phyloP scores from a whole-genome alignment of 2,329 filamentous ascomycete genomes.

The Hymenoscyphus albidus region DNA sequence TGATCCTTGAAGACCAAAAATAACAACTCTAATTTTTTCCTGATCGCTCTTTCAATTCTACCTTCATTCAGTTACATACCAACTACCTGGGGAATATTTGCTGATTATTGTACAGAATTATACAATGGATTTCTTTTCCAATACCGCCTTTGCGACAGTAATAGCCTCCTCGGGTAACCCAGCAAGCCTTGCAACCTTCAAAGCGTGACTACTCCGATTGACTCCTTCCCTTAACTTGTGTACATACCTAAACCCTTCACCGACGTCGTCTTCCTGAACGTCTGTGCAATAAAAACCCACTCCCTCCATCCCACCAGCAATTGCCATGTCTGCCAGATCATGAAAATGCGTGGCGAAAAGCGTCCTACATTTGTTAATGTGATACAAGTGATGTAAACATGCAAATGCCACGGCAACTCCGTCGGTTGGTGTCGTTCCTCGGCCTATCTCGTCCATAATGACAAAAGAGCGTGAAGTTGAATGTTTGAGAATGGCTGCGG shows the following conservation, averaged over 20 bases:
- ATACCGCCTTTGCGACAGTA: slow-evolving; percentile 49
- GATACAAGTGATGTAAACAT: slow-evolving; percentile 77
- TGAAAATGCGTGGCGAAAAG: slow-evolving; percentile 98
- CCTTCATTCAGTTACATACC: slow-evolving; percentile 8
- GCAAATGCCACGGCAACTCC: slow-evolving; percentile 88
- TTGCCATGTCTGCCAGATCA: slow-evolving; percentile 71
- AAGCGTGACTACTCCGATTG: slow-evolving; percentile 82
- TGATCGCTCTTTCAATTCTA: slow-evolving; percentile 28
- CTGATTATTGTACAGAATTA: slow-evolving; percentile 53
- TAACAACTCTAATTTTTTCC: slow-evolving; percentile 43
- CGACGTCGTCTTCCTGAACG: slow-evolving; percentile 63
- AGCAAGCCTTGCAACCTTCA: slow-evolving; percentile 89
- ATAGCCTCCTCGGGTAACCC: slow-evolving; percentile 74
- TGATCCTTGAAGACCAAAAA: slow-evolving; percentile 39
- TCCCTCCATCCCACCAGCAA: slow-evolving; percentile 44
- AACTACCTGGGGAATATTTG: slow-evolving; percentile 45
- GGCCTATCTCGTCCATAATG: slow-evolving; percentile 97
- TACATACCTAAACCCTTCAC: slow-evolving; percentile 76
- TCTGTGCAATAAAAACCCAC: slow-evolving; percentile 74
- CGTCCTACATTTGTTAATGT: slow-evolving; percentile 71
- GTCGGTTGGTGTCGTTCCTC: slow-evolving; percentile 90
- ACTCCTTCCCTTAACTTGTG: slow-evolving; percentile 78
- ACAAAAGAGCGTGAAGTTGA: slow-evolving; percentile 84
- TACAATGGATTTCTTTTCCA: slow-evolving; percentile 25
- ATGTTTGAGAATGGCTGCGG: slow-evolving; percentile 79